Evolutionary conservation across 495 filamentous ascomycete species (phyloP).

Genomic region (Aspergillus saccharolyticus): DNA sequence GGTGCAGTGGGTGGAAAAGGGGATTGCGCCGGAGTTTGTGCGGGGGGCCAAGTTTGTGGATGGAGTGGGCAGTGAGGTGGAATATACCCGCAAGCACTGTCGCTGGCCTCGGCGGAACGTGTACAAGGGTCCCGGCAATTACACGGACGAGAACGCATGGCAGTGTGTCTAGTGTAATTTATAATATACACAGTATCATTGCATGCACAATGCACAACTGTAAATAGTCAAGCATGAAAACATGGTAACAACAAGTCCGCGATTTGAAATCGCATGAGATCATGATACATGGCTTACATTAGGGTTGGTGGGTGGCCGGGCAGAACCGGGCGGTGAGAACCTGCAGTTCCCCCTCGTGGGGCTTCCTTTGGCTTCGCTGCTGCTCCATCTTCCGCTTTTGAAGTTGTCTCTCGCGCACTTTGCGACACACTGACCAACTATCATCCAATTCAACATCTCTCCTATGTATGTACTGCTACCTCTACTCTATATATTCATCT

Average conservation of each 20-base stretch:
- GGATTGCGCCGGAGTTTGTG: constrained; percentile 48
- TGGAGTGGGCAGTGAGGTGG: constrained; percentile 29
- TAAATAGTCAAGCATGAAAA: too few relatives aligned
- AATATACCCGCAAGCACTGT: constrained; percentile 39
- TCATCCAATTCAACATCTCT: too few relatives aligned
- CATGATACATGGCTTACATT: not conserved
- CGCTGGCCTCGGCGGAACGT: constrained; percentile 36
- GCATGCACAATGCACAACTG: not conserved
- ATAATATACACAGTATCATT: constrained; percentile 20
- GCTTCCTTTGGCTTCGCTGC: not conserved
- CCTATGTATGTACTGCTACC: not conserved
- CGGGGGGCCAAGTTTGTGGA: constrained; percentile 49
- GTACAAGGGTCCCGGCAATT: constrained; percentile 34
- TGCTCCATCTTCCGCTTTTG: not conserved
- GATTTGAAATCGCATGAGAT: not conserved
- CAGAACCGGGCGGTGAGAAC: not conserved
- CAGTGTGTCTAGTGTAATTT: constrained; percentile 25
- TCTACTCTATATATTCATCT: not conserved
- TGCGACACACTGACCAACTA: too few relatives aligned
- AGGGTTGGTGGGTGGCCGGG: not conserved
- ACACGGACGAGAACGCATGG: constrained; percentile 39
- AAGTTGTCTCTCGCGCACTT: not conserved
- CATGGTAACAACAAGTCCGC: not conserved
- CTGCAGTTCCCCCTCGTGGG: not conserved
- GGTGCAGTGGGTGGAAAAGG: constrained; percentile 58